phyloP scores from a whole-genome alignment of 306 rosid genomes.

The Canavalia ensiformis region DNA sequence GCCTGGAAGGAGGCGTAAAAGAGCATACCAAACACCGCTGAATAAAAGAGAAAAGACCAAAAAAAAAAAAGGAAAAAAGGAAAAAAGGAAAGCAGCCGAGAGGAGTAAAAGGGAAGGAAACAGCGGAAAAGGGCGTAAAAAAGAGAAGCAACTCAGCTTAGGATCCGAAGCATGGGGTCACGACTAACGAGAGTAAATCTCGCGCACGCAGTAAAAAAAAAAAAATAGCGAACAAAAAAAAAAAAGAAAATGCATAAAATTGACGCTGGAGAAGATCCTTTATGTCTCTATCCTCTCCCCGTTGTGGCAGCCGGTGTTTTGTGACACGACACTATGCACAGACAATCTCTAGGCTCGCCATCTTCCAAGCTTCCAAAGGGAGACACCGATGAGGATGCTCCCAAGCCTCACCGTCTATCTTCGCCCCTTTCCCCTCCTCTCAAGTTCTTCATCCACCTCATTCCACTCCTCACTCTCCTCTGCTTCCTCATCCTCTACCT shows the following conservation, averaged over 20 bases:
- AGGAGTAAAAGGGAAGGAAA: slow-evolving; percentile 47
- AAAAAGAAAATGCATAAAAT: neutral
- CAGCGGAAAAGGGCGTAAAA: neutral
- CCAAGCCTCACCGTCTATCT: slow-evolving; percentile 65
- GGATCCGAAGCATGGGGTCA: neutral
- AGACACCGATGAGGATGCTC: slow-evolving; percentile 62
- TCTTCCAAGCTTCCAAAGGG: slow-evolving; percentile 70
- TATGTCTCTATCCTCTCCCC: slow-evolving; percentile 20
- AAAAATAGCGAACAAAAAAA: neutral
- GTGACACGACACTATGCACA: slow-evolving; percentile 75
- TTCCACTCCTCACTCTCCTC: slow-evolving; percentile 83
- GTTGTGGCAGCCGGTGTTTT: slow-evolving; percentile 25
- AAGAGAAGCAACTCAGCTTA: slow-evolving; percentile 3
- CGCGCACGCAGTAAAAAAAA: neutral
- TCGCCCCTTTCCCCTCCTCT: slow-evolving; percentile 66
- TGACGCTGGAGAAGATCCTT: neutral
- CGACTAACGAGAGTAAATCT: slow-evolving; percentile 28
- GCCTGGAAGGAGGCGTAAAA: neutral
- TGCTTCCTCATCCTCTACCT: slow-evolving; percentile 93
- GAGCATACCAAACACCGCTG: neutral
- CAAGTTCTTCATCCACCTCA: slow-evolving; percentile 79
- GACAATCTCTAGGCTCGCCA: slow-evolving; percentile 94
- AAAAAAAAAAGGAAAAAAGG: slow-evolving; percentile 1
- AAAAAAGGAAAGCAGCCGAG: neutral
- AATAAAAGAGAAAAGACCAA: neutral